Conservation (phyloP, 2,329 filamentous ascomycete species). For the Ophiostoma ulmi region DNA sequence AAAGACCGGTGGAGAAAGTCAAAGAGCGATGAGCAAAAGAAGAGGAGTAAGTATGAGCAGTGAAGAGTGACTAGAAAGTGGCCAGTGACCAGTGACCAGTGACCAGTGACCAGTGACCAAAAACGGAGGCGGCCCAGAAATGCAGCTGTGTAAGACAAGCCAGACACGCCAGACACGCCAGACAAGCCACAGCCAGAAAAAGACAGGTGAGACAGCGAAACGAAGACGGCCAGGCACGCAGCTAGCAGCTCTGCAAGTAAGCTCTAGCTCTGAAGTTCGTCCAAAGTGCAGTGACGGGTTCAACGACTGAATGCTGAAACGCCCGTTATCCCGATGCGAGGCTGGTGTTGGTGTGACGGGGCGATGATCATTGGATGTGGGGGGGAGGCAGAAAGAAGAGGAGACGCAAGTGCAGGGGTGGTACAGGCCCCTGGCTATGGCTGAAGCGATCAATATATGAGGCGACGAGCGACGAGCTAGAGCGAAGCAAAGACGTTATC, state of each 20-base stretch:
- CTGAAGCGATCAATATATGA: neutral
- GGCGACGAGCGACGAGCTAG: neutral
- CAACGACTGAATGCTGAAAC: neutral
- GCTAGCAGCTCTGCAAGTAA: neutral
- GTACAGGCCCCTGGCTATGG: neutral
- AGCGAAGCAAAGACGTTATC: neutral
- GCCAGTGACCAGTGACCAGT: neutral
- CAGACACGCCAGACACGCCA: neutral
- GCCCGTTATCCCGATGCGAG: neutral
- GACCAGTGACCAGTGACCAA: neutral
- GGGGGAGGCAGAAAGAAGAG: neutral
- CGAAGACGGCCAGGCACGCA: neutral
- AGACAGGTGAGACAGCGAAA: neutral
- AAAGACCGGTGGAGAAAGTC: neutral
- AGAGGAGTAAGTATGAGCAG: neutral
- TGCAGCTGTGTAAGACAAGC: neutral
- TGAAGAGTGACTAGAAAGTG: neutral
- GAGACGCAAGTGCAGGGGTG: neutral
- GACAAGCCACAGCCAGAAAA: neutral
- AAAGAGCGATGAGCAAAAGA: neutral
- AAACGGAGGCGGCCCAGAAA: neutral
- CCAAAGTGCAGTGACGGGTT: neutral
- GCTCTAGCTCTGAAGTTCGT: neutral
- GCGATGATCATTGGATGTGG: neutral
- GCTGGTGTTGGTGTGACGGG: constrained; percentile 5